Base-by-base conservation (phyloP, 2,329 filamentous ascomycete species). In the Talaromyces verruculosus region DNA sequence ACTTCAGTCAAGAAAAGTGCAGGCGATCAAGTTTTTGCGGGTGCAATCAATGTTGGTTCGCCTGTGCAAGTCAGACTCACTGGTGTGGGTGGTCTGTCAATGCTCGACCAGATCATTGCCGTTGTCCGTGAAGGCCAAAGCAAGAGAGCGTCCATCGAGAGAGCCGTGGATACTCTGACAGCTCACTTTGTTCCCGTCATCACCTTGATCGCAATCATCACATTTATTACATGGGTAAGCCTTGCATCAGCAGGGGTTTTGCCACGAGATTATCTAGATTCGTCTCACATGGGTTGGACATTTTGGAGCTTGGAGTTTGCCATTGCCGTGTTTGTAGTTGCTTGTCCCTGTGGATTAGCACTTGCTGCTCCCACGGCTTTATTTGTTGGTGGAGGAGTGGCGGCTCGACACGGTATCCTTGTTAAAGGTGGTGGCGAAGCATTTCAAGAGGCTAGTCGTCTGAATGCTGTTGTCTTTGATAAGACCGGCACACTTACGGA, bases 371-470 rank as follows among this genome's bases (percentile, higher is more conserved):
- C 92, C 0, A 96, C 92, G 0, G 92, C 92, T 17, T 77, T 96
- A 37, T 94, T 94, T 69, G 91, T 95, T 11, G 92, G 91, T 1
- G 89, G 90, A 41, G 91, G 91, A 1, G 80, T 95, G n/a, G 92
- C 92, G 2, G 92, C 92, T 6, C 88, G 89, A 74, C 80, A 91
- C 72, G 92, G 92, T 0, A 92, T 96, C 65, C 82, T 96, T 1
- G 91, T 91, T 70, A 92, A 93, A 77, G 91, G 91, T 22, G 92
- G 92, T 28, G 92, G 92, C 39, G 91, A 93, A 74, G 92, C 91
- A 0, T 94, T 95, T 74, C 91, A 94, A 76, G 92, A 92, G 78
- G 91, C 91, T 2, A 93, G 90, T 74, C 86, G 85, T 13, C 84
- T 93, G 55, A 88, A 92, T 75, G 89, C 89, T 62, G 88, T 95